Conservation (phyloP, 1,139 yeast species). For the Kurtzmaniella quercitrusa region DNA sequence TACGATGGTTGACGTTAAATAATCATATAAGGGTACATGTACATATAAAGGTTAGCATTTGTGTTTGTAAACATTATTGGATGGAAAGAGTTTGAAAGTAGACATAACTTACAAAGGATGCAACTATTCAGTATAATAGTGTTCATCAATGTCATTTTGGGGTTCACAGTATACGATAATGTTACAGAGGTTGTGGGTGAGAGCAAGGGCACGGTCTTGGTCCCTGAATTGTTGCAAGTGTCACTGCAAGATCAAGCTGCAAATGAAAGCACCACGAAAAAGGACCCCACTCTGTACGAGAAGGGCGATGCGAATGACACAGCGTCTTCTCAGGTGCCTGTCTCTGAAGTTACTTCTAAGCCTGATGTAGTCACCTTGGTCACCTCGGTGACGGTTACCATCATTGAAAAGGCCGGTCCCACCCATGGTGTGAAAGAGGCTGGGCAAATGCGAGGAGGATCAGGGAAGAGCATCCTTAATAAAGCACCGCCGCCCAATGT, state of each 20-base stretch:
- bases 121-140: too few species aligned
- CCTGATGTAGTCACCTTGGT: background rate
- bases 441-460: background rate
- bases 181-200: background rate
- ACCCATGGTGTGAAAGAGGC: background rate
- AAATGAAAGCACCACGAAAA: background rate
- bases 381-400: background rate
- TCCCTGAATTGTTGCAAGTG: background rate
- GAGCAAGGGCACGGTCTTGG: background rate
- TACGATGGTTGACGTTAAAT: too few species aligned
- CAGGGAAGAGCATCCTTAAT: conserved; percentile 18
- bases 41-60: background rate
- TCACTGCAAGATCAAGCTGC: background rate
- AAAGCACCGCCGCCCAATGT: conserved; percentile 19
- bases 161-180: background rate
- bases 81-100: too few species aligned
- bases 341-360: background rate
- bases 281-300: too few species aligned
- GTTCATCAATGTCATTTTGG: background rate
- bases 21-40: background rate
- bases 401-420: background rate
- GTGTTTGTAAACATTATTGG: background rate
- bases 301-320: too few species aligned
- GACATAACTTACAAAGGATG: too few species aligned
- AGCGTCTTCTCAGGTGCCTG: background rate